phyloP scores from a whole-genome alignment of 2,329 filamentous ascomycete genomes.

The Ophiostoma piceae region DNA sequence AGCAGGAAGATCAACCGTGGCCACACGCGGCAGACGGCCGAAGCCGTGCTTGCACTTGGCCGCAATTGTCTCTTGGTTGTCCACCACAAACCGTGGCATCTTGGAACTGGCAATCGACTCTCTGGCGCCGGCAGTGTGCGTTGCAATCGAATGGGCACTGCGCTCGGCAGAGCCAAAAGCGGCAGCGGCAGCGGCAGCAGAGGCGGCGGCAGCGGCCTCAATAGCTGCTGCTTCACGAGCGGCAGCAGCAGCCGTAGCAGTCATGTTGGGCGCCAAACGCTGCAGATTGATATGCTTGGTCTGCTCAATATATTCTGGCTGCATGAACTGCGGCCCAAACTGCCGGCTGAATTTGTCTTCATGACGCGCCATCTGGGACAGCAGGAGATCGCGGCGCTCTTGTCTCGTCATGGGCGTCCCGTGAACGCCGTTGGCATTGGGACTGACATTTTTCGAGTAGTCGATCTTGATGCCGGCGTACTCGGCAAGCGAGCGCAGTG shows the following conservation, averaged over 20 bases:
- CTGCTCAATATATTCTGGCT: neutral
- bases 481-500: neutral
- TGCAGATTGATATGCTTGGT: neutral
- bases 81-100: constrained; percentile 5
- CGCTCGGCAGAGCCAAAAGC: neutral
- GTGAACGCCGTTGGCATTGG: neutral
- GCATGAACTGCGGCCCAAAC: neutral
- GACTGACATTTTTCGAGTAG: neutral
- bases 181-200: neutral
- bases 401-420: neutral
- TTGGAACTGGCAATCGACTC: neutral
- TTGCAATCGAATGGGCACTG: neutral
- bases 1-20: neutral
- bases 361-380: neutral
- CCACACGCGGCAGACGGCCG: neutral
- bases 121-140: neutral
- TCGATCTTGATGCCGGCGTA: neutral
- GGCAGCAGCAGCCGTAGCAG: neutral
- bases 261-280: neutral
- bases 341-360: neutral
- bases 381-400: neutral
- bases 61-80: constrained; percentile 7
- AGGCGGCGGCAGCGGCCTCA: neutral
- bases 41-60: constrained; percentile 11
- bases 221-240: neutral